Base-by-base conservation (phyloP, 495 filamentous ascomycete species). In the Lophiostoma macrostomum region DNA sequence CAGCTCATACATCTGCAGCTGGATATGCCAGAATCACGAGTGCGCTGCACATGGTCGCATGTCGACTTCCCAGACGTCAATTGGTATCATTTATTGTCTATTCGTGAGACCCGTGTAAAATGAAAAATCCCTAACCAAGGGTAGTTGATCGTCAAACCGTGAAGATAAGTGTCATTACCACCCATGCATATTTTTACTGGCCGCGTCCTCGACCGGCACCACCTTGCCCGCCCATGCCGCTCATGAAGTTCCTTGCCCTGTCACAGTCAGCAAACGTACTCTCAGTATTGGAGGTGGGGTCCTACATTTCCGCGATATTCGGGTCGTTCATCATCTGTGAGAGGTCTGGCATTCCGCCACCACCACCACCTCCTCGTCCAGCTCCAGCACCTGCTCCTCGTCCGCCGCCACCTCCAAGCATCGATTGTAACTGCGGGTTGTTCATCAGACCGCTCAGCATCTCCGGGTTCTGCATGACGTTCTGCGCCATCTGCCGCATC, bases 401-500 rank as follows among this genome's bases (percentile, higher is more conserved):
- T 7, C 72, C 76, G 64, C 74, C 76, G 64, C 90, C 83, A 41
- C 74, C 72, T 53, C 84, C 76, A 46, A 86, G 84, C 89, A 96
- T 88, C 65, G 91, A 78, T 36, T 86, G 76, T 55, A 97, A 67
- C 44, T 80, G 77, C n/a, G 91, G 91, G 73, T 97, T 95, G 75
- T 76, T 90, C 90, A 97, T 95, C 47, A 97, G 67, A 63, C 88
- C 88, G 66, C 77, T 78, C 76, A 98, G 81, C 78, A 86, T 81
- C 5, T 94, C 84, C 11, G 93, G 93, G 71, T 98, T 96, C 69
- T 81, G 86, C 91, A 96, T 96, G 34, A 98, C 68, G 66, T 88
- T 96, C 76, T 95, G 88, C 20, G 93, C 93, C 88, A 96, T 95
- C 73, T 75, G 85, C 34, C 89, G 75, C 68, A 98, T 91, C 93